A percentile compares a stretch with the other conserved stretches of the same genome.
These are phyloP conservation scores for Micromonas pusilla DNA, from an alignment of 139 green algal species.

Conservation along the genomic window DNA sequence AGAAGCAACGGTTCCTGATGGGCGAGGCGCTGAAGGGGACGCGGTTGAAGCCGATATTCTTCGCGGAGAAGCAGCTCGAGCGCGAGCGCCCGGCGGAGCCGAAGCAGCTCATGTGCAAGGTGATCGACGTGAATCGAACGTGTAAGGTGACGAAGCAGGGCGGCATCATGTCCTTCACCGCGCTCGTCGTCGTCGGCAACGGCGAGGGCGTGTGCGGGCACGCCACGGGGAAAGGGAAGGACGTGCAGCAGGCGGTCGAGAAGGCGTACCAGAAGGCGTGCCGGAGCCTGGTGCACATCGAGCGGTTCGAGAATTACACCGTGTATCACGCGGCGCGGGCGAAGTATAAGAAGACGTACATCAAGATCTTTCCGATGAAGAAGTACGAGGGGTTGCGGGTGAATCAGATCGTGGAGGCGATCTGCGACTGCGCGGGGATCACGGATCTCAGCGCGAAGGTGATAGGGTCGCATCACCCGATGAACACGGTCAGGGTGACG, in stretches of 20 bases:
- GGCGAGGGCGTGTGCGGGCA: constrained; percentile 39
- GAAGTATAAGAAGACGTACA: constrained; percentile 44
- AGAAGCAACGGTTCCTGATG: constrained; percentile 14
- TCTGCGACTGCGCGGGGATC: constrained; percentile 19
- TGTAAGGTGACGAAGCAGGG: constrained; percentile 45
- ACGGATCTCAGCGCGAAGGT: constrained; percentile 19
- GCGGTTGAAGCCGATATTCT: not conserved
- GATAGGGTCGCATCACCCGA: constrained; percentile 10
- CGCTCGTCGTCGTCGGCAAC: constrained; percentile 47
- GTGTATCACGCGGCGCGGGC: constrained; percentile 35
- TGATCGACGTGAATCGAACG: constrained; percentile 45
- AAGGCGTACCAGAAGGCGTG: constrained; percentile 40
- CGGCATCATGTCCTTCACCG: constrained; percentile 39
- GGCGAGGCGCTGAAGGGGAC: not conserved
- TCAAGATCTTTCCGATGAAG: constrained; percentile 29
- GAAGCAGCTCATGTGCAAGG: not conserved
- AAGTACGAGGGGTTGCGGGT: constrained; percentile 27
- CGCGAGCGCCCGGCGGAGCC: not conserved
- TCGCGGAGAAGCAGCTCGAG: not conserved
- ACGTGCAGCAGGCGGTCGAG: constrained; percentile 38
- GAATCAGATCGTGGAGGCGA: constrained; percentile 38
- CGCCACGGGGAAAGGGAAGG: constrained; percentile 40
- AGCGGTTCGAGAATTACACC: constrained; percentile 41
- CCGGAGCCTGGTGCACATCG: constrained; percentile 36
- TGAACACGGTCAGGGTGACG: constrained; percentile 4